phyloP scores from a whole-genome alignment of 164 flowering plant species.

The Liriodendron chinense region DNA sequence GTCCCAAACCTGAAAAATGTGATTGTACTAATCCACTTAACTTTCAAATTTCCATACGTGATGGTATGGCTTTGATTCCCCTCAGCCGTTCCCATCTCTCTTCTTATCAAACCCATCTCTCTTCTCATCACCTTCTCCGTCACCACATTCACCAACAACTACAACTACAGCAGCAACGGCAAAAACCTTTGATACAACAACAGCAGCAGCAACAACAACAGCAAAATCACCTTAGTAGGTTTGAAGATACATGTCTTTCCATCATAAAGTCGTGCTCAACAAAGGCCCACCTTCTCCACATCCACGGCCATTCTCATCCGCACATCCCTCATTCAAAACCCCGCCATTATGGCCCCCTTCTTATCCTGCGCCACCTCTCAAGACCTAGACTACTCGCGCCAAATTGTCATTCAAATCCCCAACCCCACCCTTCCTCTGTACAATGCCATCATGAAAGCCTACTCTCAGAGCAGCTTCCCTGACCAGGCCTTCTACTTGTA shows the following conservation, averaged over 20 bases:
- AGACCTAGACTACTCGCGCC: constrained; percentile 36
- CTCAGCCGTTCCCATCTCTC: background rate
- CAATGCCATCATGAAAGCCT: constrained; percentile 56
- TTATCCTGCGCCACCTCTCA: constrained; percentile 25
- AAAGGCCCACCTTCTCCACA: constrained; percentile 50
- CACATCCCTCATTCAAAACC: constrained; percentile 35
- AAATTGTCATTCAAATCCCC: constrained; percentile 35
- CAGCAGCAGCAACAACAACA: background rate
- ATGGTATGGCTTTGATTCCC: no score
- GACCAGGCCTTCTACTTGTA: constrained; percentile 41
- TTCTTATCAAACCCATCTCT: background rate
- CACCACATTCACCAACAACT: background rate
- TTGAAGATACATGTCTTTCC: background rate
- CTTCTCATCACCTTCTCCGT: background rate
- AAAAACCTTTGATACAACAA: background rate
- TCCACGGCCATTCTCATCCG: constrained; percentile 58
- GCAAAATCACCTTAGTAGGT: background rate
- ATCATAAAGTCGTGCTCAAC: constrained; percentile 36
- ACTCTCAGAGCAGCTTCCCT: constrained; percentile 39
- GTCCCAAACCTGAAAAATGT: no score
- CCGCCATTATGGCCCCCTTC: constrained; percentile 36
- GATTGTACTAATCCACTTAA: no score
- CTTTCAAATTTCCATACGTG: no score
- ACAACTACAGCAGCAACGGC: background rate
- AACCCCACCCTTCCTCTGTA: constrained; percentile 36